Evolutionary conservation across 176 grass and related monocot genomes (phyloP).

Genomic region (Raddia distichophylla): DNA sequence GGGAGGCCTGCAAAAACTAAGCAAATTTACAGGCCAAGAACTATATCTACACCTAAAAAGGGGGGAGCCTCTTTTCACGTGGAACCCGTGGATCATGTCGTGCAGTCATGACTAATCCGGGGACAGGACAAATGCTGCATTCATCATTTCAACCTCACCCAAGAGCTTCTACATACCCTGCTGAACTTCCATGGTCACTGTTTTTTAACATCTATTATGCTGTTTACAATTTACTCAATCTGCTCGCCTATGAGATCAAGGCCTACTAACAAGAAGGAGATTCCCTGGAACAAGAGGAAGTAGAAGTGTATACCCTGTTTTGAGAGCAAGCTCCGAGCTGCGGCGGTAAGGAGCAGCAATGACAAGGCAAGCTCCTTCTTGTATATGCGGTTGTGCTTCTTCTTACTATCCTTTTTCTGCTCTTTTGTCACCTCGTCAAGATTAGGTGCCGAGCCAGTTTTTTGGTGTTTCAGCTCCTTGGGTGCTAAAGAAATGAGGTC

Average conservation of each 20-base stretch:
- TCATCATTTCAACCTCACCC: slow-evolving; percentile 36
- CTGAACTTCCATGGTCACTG: neutral
- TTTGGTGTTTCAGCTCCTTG: slow-evolving; percentile 54
- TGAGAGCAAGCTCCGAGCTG: slow-evolving; percentile 85
- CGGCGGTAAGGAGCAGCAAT: slow-evolving; percentile 76
- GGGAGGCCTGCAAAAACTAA: slow-evolving; percentile 32
- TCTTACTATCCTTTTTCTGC: slow-evolving; percentile 56
- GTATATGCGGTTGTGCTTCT: slow-evolving; percentile 99
- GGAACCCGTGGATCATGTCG: slow-evolving; percentile 23
- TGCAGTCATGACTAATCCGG: slow-evolving; percentile 16
- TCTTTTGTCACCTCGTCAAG: slow-evolving; percentile 57
- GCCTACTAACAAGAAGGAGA: slow-evolving; percentile 93
- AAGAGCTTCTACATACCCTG: slow-evolving; percentile 27
- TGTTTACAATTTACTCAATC: slow-evolving; percentile 64
- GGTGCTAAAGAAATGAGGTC: slow-evolving; percentile 69
- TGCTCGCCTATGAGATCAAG: slow-evolving; percentile 99
- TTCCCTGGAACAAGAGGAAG: slow-evolving; percentile 96
- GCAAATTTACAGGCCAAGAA: slow-evolving; percentile 35
- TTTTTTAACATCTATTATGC: slow-evolving; percentile 36
- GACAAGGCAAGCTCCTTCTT: slow-evolving; percentile 90
- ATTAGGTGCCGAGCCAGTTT: slow-evolving; percentile 56
- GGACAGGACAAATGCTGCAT: neutral
- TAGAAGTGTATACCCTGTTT: slow-evolving; percentile 99
- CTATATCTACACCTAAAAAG: slow-evolving; percentile 47
- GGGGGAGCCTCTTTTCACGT: slow-evolving; percentile 20